Percentiles rank a stretch among this genome's conserved stretches.
phyloP scores from a whole-genome alignment of 805 yeast genomes.

The Starmerella geochares region DNA sequence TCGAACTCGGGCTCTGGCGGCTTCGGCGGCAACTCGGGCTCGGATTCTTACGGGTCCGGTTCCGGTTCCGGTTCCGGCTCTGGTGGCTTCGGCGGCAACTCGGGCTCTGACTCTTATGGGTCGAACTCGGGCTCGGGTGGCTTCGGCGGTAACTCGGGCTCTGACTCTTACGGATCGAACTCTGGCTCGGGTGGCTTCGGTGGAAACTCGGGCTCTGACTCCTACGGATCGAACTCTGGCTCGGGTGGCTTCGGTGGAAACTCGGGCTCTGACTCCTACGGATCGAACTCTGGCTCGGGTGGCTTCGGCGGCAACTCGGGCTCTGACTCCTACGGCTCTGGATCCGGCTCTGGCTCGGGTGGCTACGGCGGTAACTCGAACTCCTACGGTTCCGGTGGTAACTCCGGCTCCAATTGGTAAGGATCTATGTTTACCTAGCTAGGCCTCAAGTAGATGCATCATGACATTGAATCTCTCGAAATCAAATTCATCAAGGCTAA shows the following conservation, averaged over 20 bases:
- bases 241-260: constrained; percentile 30
- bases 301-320: constrained; percentile 23
- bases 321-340: constrained; percentile 26
- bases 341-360: constrained; percentile 13
- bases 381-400: constrained; percentile 17
- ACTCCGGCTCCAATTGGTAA: constrained; percentile 31
- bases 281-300: constrained; percentile 1
- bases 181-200: constrained; percentile 31
- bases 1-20: constrained; percentile 22
- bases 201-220: constrained; percentile 23
- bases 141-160: constrained; percentile 2
- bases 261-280: constrained; percentile 2
- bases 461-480: too few relatives aligned
- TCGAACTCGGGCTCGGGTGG: constrained; percentile 18
- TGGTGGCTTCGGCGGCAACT: constrained; percentile 25
- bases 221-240: constrained; percentile 15
- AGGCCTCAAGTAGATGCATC: not conserved
- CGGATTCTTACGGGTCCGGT: constrained; percentile 29
- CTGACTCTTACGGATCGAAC: constrained; percentile 20
- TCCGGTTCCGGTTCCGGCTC: constrained; percentile 9
- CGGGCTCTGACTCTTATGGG: constrained; percentile 24
- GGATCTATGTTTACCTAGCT: too few relatives aligned
- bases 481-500: too few relatives aligned
- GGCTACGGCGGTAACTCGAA: constrained; percentile 22
- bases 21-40: constrained; percentile 28